Base-by-base conservation (phyloP, 2,329 filamentous ascomycete species). In the Arachnomyces sp. region DNA sequence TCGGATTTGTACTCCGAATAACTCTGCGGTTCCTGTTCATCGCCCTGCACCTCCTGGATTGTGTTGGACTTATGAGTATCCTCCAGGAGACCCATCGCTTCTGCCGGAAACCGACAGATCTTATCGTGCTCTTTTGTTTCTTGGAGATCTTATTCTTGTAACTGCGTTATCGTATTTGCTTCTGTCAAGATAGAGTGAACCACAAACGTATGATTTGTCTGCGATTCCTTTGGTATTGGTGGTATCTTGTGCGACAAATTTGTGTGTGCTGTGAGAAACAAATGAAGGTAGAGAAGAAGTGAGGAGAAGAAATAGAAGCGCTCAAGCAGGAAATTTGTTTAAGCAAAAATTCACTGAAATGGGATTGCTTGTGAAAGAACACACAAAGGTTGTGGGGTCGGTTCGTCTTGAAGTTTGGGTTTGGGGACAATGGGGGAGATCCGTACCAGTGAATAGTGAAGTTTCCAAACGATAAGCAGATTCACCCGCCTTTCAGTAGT, bases 1-100 rank as follows among this genome's bases (percentile, higher is more conserved):
- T 72, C 69, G 47, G 72, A 61, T 60, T 74, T 69, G 51, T 69
- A 70, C 56, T 77, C 73, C 54, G 64, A 67, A 55, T 71, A 69
- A 54, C 69, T 64, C 44, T 66, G 56, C 36, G 62, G 59, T 49
- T 64, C 57, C 51, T 68, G 65, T 49, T 65, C 57, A 51, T 63
- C 63, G 9, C 9, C 20, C 9, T 25, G 20, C 20, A 25, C 20
- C 20, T 25, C 20, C 20, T 9, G 20, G 20, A 25, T 25, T 59
- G 66, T 52, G 58, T 64, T 58, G 60, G 64, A 59, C 57, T 62
- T 66, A 63, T 68, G 63, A 51, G 66, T 55, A 54, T 70, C 65
- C 58, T 68, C 66, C 59, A 66, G 60, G 58, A 66, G 61, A 67
- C 67, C 68, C 68, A 72, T 72, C 63, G 20, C 67, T 70, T 68